Evolutionary conservation across 306 rosid genomes (phyloP).

Genomic region (Acmispon strigosus): DNA sequence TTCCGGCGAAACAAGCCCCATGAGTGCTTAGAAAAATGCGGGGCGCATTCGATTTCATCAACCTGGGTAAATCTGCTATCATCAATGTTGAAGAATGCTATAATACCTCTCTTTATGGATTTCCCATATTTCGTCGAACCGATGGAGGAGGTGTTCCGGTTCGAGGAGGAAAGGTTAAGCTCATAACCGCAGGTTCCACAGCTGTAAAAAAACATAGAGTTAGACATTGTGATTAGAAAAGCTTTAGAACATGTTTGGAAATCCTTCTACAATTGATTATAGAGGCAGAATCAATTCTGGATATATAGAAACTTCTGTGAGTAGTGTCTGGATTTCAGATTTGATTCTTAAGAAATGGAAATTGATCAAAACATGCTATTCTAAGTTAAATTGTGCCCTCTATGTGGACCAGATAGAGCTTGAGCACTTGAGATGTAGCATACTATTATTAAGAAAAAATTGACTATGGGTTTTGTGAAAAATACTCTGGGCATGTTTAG

Average conservation of each 20-base stretch:
- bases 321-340: too few species aligned
- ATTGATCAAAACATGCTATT: background rate
- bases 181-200: constrained; percentile 88
- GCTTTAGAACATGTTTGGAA: too few species aligned
- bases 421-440: background rate
- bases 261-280: too few species aligned
- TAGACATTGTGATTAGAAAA: background rate
- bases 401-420: background rate
- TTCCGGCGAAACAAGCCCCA: constrained; percentile 72
- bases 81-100: constrained; percentile 72
- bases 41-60: constrained; percentile 67
- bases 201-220: constrained; percentile 35
- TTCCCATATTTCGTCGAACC: constrained; percentile 81
- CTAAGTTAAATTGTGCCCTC: background rate
- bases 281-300: too few species aligned
- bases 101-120: constrained; percentile 76
- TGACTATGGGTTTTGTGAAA: background rate
- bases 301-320: too few species aligned
- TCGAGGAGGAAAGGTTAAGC: constrained; percentile 66
- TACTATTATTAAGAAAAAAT: background rate
- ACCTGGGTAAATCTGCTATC: constrained; percentile 68
- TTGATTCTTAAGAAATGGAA: too few species aligned
- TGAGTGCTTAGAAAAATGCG: constrained; percentile 57
- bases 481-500: too few species aligned
- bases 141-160: constrained; percentile 60